Evolutionary conservation across 2,329 filamentous ascomycete species (phyloP), one percentile per base, ranked within the genome.

Genomic region (Cercospora citrullina): DNA sequence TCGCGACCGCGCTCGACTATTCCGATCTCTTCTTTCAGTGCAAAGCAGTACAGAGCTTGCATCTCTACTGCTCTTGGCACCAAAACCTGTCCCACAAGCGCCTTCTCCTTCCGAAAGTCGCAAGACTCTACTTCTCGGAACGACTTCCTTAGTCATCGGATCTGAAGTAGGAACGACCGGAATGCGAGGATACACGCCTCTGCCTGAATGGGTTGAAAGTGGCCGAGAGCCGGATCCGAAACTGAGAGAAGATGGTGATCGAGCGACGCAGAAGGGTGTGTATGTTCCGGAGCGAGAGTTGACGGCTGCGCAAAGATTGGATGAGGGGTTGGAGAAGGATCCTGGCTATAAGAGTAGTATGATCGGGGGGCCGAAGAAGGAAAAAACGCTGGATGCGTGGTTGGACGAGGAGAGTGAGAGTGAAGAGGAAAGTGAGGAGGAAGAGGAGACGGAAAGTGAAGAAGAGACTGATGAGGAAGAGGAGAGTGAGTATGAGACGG

Each of bases 361-460:
- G 48, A 89, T 89, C 75, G 79, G 87, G 0, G 73, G 72, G 60
- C 74, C 71, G 14, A 68, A 75, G 16, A 89, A 89, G 62, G 87
- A 88, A 48, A 97, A 96, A 85, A 92, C 90, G 21, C 81, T 99
- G 70, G 93, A 98, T 81, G 93, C 97, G 78, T 98, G 95, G 94
- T 83, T 98, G 66, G 93, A 90, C 4, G 91, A 93, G 75, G 88
- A 87, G 53, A 87, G 88, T 16, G 84, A 83, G 30, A 85, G 84
- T 23, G 83, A 84, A 9, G 84, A 83, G 1, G 85, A 84, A 6
- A 83, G 84, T n/a, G 72, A 85, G 0, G 83, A 83, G 0, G 84
- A 84, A 0, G 84, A 84, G 0, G 84, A 85, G 0, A 83, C 85
- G 0, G 80, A 81, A 30, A 83, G 83, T 0, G 18, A 82, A 81